These are phyloP conservation scores for Epichloe aotearoae DNA, from an alignment of 2,329 filamentous ascomycete species.

Conservation along the genomic window DNA sequence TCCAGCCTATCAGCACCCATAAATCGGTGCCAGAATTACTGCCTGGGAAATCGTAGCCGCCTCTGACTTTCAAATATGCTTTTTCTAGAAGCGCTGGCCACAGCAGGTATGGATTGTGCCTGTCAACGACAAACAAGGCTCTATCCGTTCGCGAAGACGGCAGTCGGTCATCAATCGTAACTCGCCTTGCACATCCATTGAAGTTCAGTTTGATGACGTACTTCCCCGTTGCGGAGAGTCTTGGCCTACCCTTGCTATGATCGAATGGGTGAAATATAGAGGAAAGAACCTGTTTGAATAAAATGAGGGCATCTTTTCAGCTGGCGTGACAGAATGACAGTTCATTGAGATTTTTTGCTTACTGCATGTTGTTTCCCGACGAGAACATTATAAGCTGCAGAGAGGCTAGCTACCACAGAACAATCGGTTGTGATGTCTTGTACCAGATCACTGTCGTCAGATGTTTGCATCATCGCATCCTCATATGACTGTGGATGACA, in stretches of 20 bases:
- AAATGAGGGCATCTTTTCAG: not conserved
- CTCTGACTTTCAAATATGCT: conserved; percentile 87
- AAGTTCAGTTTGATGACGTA: conserved; percentile 91
- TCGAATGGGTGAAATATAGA: conserved; percentile 68
- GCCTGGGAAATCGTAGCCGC: conserved; percentile 93
- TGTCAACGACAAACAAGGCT: conserved; percentile 76
- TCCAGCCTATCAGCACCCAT: conserved; percentile 88
- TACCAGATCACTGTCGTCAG: conserved; percentile 62
- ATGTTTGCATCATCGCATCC: conserved; percentile 40
- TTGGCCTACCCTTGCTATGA: conserved; percentile 39
- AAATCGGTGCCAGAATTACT: conserved; percentile 95
- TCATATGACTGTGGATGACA: conserved; percentile 19
- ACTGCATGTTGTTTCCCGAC: conserved; percentile 58
- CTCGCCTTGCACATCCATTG: conserved; percentile 81
- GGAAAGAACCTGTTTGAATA: conserved; percentile 44
- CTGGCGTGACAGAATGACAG: not conserved
- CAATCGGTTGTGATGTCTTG: conserved; percentile 95
- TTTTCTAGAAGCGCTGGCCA: conserved; percentile 95
- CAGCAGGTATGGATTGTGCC: conserved; percentile 64
- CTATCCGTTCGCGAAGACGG: conserved; percentile 63
- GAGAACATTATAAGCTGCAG: conserved; percentile 59
- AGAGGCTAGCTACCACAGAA: conserved; percentile 91
- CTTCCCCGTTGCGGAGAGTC: conserved; percentile 65
- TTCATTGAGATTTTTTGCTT: conserved; percentile 11
- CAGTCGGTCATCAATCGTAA: conserved; percentile 79